phyloP scores from a whole-genome alignment of 768 basidiomycete species.

The Boletus fagicola region DNA sequence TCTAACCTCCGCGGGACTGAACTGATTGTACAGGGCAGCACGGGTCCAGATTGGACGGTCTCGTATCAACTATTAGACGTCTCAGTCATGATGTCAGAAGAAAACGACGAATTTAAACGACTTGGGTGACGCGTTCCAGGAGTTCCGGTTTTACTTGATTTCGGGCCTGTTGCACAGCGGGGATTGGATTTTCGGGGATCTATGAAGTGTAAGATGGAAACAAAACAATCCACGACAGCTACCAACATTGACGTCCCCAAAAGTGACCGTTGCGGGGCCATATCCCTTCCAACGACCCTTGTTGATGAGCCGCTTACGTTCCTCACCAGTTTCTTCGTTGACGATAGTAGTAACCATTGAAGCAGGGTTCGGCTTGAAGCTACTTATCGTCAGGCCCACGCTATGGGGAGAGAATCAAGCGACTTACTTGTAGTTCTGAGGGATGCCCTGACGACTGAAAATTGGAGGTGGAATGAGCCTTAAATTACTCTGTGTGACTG shows the following conservation, averaged over 20 bases:
- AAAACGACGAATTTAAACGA: slow-evolving; percentile 18
- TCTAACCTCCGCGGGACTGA: slow-evolving; percentile 62
- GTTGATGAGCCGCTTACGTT: slow-evolving; percentile 81
- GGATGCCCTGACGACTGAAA: slow-evolving; percentile 78
- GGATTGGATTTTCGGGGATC: slow-evolving; percentile 67
- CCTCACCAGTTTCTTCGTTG: slow-evolving; percentile 76
- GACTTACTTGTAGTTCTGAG: slow-evolving; percentile 76
- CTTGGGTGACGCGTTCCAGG: slow-evolving; percentile 54
- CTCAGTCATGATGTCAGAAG: slow-evolving; percentile 10
- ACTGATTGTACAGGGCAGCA: slow-evolving; percentile 80
- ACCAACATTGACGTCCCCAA: slow-evolving; percentile 51
- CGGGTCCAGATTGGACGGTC: slow-evolving; percentile 88
- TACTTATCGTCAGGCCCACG: slow-evolving; percentile 26
- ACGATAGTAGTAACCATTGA: slow-evolving; percentile 66
- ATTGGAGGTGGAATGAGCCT: slow-evolving; percentile 85
- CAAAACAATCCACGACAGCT: not conserved
- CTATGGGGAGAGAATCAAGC: not conserved
- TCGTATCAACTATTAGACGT: slow-evolving; percentile 56
- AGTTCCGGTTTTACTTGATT: slow-evolving; percentile 54
- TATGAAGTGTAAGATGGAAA: slow-evolving; percentile 24
- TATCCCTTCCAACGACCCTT: slow-evolving; percentile 83
- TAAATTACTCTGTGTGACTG: slow-evolving; percentile 51
- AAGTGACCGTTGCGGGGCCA: slow-evolving; percentile 70
- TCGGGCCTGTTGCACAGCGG: slow-evolving; percentile 59
- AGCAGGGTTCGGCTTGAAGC: slow-evolving; percentile 75